These are phyloP conservation scores for Limonomyces culmigenus DNA, from an alignment of 1,284 basidiomycete species.

Conservation along the genomic window DNA sequence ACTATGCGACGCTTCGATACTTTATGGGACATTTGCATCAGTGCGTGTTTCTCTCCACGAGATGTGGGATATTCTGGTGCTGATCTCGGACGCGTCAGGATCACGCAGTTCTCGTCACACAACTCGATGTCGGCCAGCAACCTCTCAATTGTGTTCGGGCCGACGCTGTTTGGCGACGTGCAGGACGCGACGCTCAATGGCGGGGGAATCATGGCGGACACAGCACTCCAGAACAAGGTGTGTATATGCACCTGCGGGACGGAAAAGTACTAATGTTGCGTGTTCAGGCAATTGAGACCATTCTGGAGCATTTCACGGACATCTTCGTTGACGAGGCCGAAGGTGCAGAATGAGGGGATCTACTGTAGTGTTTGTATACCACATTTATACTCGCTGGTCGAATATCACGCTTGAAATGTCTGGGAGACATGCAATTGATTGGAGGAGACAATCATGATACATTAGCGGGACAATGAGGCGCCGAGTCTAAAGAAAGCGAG, in stretches of 20 bases:
- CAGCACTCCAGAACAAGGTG: slow-evolving; percentile 50
- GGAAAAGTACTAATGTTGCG: background rate
- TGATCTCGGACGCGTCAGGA: slow-evolving; percentile 1
- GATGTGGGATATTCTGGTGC: background rate
- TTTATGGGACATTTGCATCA: slow-evolving; percentile 88
- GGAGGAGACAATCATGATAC: background rate
- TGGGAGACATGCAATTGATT: background rate
- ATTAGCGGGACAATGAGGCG: background rate
- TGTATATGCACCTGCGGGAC: slow-evolving; percentile 7
- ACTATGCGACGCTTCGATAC: slow-evolving; percentile 94
- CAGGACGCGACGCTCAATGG: slow-evolving; percentile 16
- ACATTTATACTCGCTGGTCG: slow-evolving; percentile 1
- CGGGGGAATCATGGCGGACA: slow-evolving; percentile 27
- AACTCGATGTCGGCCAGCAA: slow-evolving; percentile 95
- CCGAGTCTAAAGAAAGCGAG: background rate
- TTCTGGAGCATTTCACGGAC: slow-evolving; percentile 72
- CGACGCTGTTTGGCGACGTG: slow-evolving; percentile 69
- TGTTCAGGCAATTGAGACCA: slow-evolving; percentile 67
- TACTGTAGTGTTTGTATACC: slow-evolving; percentile 2
- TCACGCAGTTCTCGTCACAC: slow-evolving; percentile 52
- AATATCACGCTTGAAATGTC: background rate
- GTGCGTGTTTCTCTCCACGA: slow-evolving; percentile 34
- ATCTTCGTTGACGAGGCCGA: slow-evolving; percentile 66
- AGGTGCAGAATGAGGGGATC: slow-evolving; percentile 6
- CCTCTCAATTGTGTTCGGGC: slow-evolving; percentile 93